Base-by-base conservation (phyloP, 345 rosid genomes). In the Ricinus communis region DNA sequence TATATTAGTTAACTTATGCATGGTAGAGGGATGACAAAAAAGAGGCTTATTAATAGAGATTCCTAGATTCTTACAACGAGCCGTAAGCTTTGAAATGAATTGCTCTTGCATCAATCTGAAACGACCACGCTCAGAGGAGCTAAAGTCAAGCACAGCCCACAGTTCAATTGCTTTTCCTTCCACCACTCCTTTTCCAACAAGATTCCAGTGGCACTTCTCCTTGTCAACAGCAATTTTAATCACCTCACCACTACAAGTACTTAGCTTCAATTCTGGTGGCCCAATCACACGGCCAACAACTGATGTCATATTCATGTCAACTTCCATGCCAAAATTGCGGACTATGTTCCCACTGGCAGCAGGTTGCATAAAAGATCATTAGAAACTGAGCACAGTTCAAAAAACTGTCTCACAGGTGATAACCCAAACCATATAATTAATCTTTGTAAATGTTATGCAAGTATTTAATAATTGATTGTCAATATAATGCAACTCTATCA, bases 131-230 rank as follows among this genome's bases (percentile, higher is more conserved):
- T 89, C 86, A n/a, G 3, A 54, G 3, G 75, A 68, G 7, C 81
- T 93, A 71, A 93, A 93, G 71, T 93, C 90, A 47, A 93, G 65
- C 28, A 94, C 74, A 74, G 84, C 97, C 98, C 98, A 93, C 12
- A 87, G 64, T 11, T 86, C 76, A 53, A 91, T 68, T 50, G 78
- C 40, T 74, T 82, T 86, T 41, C 98, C 96, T 57, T 81, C 85
- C 25, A 87, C 87, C 40, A 91, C 82, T 33, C 88, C 84, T 30
- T 60, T 87, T 16, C 71, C 76, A 55, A 87, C 76, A 65, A 94
- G 83, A 79, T 90, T 94, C 98, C 98, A 94, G 0, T 91, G 95
- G 58, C 95, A 79, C 51, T 81, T 87, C 45, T 80, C 81, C 60
- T 41, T 72, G 66, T 91, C 93, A 59, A 91, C 96, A 31, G 76